A percentile compares a stretch with the other conserved stretches of the same genome.
Conservation (phyloP, 176 grass and related monocot species). For the Avena atlantica region DNA sequence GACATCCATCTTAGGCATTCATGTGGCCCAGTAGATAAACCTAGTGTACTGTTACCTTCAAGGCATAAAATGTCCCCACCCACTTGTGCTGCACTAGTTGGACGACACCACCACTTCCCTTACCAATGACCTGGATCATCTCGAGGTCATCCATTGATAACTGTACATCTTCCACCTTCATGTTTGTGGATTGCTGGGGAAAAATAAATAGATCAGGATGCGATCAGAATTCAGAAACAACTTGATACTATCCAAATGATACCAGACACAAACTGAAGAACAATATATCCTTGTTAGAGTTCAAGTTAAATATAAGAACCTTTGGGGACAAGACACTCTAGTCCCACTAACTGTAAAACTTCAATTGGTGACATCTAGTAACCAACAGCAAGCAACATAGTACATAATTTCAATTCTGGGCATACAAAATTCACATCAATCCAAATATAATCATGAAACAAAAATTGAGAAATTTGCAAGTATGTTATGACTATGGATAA, state of each 20-base stretch:
- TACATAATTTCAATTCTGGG: conserved; percentile 2
- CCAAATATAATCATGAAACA: neutral
- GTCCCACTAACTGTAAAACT: neutral
- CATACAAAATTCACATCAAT: neutral
- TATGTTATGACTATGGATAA: neutral
- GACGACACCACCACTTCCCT: conserved; percentile 92
- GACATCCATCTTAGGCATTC: neutral
- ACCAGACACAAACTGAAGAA: conserved; percentile 7
- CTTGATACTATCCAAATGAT: conserved; percentile 24
- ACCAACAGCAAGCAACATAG: neutral
- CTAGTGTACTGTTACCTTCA: conserved; percentile 67
- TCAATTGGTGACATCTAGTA: neutral
- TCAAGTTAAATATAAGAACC: neutral
- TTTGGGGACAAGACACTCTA: neutral
- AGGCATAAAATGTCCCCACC: conserved; percentile 81
- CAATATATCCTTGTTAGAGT: conserved; percentile 1
- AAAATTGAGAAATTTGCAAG: neutral
- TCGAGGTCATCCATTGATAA: conserved; percentile 88
- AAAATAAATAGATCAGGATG: conserved; percentile 30
- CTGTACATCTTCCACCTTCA: conserved; percentile 78
- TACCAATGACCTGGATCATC: conserved; percentile 93
- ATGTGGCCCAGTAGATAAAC: conserved; percentile 9
- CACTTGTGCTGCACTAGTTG: conserved; percentile 94
- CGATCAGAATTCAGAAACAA: conserved; percentile 27
- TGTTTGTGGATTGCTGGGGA: conserved; percentile 52